phyloP scores from a whole-genome alignment of 1,139 yeast species.

The Spathaspora sp. region DNA sequence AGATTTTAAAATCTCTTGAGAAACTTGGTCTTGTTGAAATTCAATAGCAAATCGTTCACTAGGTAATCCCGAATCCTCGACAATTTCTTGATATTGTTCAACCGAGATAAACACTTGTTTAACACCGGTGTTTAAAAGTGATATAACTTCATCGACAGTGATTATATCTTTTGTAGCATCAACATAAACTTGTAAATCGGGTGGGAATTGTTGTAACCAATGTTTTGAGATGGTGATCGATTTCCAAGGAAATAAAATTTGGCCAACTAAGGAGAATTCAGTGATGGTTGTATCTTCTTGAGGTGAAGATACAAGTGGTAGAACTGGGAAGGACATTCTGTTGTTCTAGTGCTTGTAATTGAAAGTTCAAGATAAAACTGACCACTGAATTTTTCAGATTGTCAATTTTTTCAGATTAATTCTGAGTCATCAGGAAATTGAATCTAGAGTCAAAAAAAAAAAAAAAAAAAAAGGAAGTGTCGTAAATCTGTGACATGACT shows the following conservation, averaged over 20 bases:
- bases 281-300: slow-evolving; percentile 21
- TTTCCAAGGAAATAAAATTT: slow-evolving; percentile 33
- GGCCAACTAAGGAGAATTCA: slow-evolving; percentile 38
- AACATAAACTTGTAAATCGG: slow-evolving; percentile 31
- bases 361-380: background rate
- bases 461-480: too few relatives aligned
- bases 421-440: background rate
- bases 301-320: slow-evolving; percentile 35
- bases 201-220: slow-evolving; percentile 35
- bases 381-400: background rate
- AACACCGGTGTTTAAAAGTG: slow-evolving; percentile 69
- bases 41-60: slow-evolving; percentile 53
- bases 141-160: slow-evolving; percentile 45
- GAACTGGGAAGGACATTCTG: slow-evolving; percentile 45
- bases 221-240: slow-evolving; percentile 32
- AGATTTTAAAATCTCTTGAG: slow-evolving; percentile 16
- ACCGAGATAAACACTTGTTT: slow-evolving; percentile 47
- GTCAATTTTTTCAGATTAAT: background rate
- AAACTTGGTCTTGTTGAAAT: slow-evolving; percentile 16
- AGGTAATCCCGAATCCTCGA: slow-evolving; percentile 59
- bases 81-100: slow-evolving; percentile 29
- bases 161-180: slow-evolving; percentile 27
- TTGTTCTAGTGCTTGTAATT: background rate
- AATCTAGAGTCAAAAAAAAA: background rate
- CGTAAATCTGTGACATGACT: background rate